Percentiles rank a stretch among this genome's conserved stretches.
These are phyloP conservation scores for Echinochloa phyllopogon DNA, from an alignment of 176 grass and related monocot genomes.

Conservation along the genomic window DNA sequence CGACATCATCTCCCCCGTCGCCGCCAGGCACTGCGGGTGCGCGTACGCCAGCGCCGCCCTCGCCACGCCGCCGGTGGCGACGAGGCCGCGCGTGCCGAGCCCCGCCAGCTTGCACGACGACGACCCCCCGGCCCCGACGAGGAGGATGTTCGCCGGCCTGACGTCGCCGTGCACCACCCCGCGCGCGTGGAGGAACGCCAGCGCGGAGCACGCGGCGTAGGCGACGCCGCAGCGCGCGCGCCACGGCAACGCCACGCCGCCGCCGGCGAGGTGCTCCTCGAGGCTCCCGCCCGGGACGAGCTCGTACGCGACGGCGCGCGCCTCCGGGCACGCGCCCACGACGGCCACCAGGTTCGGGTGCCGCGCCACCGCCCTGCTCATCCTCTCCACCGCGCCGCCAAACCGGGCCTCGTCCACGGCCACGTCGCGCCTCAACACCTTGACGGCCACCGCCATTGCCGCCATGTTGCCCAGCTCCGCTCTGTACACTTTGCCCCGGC, in stretches of 20 bases:
- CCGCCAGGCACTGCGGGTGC: conserved; percentile 49
- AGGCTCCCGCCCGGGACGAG: conserved; percentile 54
- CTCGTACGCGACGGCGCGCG: conserved; percentile 59
- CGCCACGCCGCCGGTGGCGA: background rate
- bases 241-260: conserved; percentile 53
- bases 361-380: conserved; percentile 20
- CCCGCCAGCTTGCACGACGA: conserved; percentile 54
- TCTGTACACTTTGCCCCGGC: conserved; percentile 52
- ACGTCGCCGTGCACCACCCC: conserved; percentile 61
- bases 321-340: conserved; percentile 63
- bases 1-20: conserved; percentile 31
- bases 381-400: conserved; percentile 31
- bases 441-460: conserved; percentile 68
- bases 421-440: conserved; percentile 40
- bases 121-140: conserved; percentile 24
- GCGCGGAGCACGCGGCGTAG: conserved; percentile 41
- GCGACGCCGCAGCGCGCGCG: conserved; percentile 55
- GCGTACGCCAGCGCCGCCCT: conserved; percentile 42
- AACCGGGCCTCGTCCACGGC: conserved; percentile 49
- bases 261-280: conserved; percentile 49
- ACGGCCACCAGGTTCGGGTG: conserved; percentile 53
- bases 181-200: conserved; percentile 65
- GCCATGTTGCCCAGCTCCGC: conserved; percentile 35
- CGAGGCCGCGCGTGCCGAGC: conserved; percentile 24
- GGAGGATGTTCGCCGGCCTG: conserved; percentile 61